A percentile compares a stretch with the other conserved stretches of the same genome.
These are phyloP conservation scores for Stachybotrys echinatus DNA, from an alignment of 2,329 filamentous ascomycete species.

Conservation along the genomic window DNA sequence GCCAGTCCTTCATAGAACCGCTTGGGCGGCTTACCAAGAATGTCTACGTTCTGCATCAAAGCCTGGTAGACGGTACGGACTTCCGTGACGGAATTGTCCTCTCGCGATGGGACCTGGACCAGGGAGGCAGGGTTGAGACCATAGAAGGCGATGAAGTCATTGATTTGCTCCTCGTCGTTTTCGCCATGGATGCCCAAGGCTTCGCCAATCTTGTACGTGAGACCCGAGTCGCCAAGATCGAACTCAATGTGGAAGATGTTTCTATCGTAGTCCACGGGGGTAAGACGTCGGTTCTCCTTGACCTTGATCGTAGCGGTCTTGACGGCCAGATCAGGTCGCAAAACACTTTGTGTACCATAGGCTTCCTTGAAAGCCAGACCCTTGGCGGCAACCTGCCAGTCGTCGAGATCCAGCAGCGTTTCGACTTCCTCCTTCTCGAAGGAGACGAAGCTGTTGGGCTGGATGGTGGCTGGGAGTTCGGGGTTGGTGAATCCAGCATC, in stretches of 20 bases:
- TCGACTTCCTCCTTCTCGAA: conserved; percentile 75
- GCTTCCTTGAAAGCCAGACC: conserved; percentile 92
- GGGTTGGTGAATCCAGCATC: conserved; percentile 46
- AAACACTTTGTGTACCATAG: conserved; percentile 64
- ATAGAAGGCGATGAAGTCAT: conserved; percentile 86
- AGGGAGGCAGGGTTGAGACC: conserved; percentile 76
- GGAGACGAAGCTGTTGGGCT: conserved; percentile 73
- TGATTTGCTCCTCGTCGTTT: conserved; percentile 75
- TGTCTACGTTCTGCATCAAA: conserved; percentile 87
- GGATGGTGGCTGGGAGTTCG: conserved; percentile 58
- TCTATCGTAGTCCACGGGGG: conserved; percentile 82
- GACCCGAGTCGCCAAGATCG: conserved; percentile 82
- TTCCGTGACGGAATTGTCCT: conserved; percentile 69
- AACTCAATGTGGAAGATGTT: conserved; percentile 99
- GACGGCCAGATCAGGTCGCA: conserved; percentile 80
- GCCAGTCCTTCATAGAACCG: conserved; percentile 93
- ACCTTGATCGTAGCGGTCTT: conserved; percentile 86
- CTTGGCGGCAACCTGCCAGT: conserved; percentile 83
- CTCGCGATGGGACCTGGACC: conserved; percentile 86
- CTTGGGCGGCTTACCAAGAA: conserved; percentile 95
- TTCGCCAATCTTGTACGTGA: conserved; percentile 96
- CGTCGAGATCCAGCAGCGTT: conserved; percentile 56
- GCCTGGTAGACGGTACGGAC: conserved; percentile 91
- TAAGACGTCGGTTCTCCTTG: conserved; percentile 92
- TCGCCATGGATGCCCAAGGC: conserved; percentile 94